Conservation (phyloP, 2,329 filamentous ascomycete genomes). For the Ophiognomonia clavigignenti-juglandacearum region DNA sequence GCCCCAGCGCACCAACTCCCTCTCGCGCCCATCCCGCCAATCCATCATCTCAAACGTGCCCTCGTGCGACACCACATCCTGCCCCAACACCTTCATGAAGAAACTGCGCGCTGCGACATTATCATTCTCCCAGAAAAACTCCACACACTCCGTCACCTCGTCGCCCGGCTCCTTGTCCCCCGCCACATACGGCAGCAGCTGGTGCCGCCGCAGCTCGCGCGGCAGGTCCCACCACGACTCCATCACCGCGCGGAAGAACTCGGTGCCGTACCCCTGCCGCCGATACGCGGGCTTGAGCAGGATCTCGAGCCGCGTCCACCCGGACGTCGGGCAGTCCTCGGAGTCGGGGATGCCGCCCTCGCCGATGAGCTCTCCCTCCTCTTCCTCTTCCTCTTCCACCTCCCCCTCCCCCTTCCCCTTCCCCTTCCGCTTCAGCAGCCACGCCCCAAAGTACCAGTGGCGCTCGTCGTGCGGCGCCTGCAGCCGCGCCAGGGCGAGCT, state of each 20-base stretch:
- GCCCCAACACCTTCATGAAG: no score
- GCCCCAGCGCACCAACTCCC: no score
- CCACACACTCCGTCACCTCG: no score
- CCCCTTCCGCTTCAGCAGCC: no score
- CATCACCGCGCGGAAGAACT: conserved; percentile 12
- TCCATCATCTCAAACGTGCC: no score
- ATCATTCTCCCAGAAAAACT: no score
- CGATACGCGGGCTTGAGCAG: conserved; percentile 5
- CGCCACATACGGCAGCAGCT: conserved; percentile 2
- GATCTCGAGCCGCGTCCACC: conserved; percentile 11
- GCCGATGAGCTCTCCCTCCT: conserved; percentile 24
- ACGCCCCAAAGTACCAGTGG: conserved; percentile 22
- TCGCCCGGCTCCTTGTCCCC: no score
- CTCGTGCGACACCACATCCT: no score
- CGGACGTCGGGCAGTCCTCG: conserved; percentile 6
- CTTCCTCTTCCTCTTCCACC: no score
- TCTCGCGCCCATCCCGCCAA: no score
- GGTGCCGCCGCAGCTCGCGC: conserved; percentile 11
- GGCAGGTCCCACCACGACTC: conserved; percentile 14
- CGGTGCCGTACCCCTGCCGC: conserved; percentile 14
- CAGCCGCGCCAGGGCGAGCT: neutral
- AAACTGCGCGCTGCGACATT: no score
- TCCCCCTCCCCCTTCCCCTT: no score
- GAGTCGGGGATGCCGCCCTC: conserved; percentile 22
- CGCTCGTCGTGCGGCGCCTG: conserved; percentile 11